Conservation (phyloP, 768 basidiomycete genomes). For the Macrolepiota fuliginosa region DNA sequence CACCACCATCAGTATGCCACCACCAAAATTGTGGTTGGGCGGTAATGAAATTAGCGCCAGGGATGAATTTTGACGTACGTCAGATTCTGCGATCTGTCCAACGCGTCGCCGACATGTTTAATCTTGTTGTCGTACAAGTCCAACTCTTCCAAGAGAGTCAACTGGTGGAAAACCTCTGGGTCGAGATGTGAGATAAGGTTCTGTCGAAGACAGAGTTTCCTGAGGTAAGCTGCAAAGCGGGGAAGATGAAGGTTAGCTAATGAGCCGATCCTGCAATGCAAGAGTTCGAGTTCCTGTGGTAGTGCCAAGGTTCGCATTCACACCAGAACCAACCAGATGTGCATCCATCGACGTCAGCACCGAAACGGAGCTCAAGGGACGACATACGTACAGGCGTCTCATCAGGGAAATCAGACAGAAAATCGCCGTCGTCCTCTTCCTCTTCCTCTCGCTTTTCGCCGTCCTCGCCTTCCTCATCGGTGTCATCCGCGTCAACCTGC, state of each 20-base stretch:
- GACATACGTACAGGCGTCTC: conserved; percentile 69
- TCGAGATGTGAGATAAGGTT: conserved; percentile 77
- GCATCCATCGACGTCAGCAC: conserved; percentile 11
- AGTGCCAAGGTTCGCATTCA: background rate
- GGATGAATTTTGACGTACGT: conserved; percentile 38
- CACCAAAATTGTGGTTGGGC: background rate
- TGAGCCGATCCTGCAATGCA: conserved; percentile 75
- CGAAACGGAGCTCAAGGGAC: background rate
- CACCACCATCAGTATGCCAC: conserved; percentile 4
- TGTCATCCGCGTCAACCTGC: conserved; percentile 30
- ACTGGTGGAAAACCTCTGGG: conserved; percentile 61
- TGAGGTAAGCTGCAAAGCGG: conserved; percentile 69
- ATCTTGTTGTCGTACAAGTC: conserved; percentile 97
- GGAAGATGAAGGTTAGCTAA: conserved; percentile 65
- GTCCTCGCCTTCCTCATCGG: conserved; percentile 45
- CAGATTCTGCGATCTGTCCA: conserved; percentile 55
- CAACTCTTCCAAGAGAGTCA: conserved; percentile 78
- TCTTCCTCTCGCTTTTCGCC: conserved; percentile 37
- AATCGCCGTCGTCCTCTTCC: conserved; percentile 58
- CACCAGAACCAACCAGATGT: background rate
- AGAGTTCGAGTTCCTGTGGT: conserved; percentile 78
- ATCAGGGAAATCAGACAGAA: conserved; percentile 76
- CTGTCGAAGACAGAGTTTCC: conserved; percentile 80
- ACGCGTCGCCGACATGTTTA: conserved; percentile 64
- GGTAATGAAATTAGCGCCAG: background rate